These are phyloP conservation scores for Cadophora malorum DNA, from an alignment of 2,329 filamentous ascomycete species.

Conservation along the genomic window DNA sequence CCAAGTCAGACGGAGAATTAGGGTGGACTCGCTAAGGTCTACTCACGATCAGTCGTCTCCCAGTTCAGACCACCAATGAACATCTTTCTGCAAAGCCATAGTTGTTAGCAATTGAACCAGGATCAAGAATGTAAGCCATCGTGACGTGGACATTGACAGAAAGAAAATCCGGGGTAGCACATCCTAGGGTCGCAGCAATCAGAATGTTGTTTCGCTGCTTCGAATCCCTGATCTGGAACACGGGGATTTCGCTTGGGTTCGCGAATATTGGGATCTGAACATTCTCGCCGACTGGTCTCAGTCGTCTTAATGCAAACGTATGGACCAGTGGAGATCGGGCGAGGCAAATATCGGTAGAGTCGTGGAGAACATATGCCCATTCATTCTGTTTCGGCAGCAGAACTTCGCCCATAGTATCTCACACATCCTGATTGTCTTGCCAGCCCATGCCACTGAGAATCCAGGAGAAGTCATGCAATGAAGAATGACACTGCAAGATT, in stretches of 20 bases:
- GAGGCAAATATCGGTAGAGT: slow-evolving; percentile 3
- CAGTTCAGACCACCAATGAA: slow-evolving; percentile 99
- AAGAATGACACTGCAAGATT: slow-evolving; percentile 46
- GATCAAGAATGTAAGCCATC: slow-evolving; percentile 17
- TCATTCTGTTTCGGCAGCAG: not conserved
- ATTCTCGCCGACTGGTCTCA: too few species aligned
- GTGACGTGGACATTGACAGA: too few species aligned
- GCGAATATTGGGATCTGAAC: too few species aligned
- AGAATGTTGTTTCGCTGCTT: slow-evolving; percentile 3
- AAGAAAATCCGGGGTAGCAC: not conserved
- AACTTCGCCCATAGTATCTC: slow-evolving; percentile 4
- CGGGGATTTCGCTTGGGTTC: slow-evolving; percentile 10
- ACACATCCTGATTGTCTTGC: slow-evolving; percentile 17
- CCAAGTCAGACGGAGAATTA: slow-evolving; percentile 24
- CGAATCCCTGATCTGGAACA: slow-evolving; percentile 7
- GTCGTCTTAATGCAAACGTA: too few species aligned
- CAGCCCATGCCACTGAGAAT: slow-evolving; percentile 22
- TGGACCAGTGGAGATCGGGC: not conserved
- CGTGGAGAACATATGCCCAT: not conserved
- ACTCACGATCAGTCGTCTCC: slow-evolving; percentile 97
- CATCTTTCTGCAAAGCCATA: slow-evolving; percentile 79
- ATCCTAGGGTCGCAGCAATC: not conserved
- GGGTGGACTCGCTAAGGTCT: not conserved
- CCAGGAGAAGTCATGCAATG: slow-evolving; percentile 42
- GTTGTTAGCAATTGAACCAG: slow-evolving; percentile 37